phyloP scores from a whole-genome alignment of 208 protist species.

The Herpetomonas muscarum region DNA sequence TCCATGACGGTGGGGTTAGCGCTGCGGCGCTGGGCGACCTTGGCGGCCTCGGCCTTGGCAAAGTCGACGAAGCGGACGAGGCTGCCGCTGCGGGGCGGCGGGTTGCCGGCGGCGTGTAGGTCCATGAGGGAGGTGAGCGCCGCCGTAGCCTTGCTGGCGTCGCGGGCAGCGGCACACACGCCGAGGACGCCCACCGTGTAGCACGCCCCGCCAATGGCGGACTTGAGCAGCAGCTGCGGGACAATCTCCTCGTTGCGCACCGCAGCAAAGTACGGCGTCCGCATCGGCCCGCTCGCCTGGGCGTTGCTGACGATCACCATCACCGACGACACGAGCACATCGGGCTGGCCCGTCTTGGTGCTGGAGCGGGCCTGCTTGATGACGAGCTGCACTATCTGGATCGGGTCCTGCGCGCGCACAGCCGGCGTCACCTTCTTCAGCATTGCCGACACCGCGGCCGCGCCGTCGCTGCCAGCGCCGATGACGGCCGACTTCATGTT shows the following conservation, averaged over 20 bases:
- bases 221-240: slow-evolving; percentile 30
- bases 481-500: slow-evolving; percentile 29
- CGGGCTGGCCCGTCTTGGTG: slow-evolving; percentile 19
- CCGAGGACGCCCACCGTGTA: slow-evolving; percentile 33
- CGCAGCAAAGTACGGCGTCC: slow-evolving; percentile 25
- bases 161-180: slow-evolving; percentile 17
- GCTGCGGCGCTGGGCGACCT: slow-evolving; percentile 31
- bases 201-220: slow-evolving; percentile 48
- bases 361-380: slow-evolving; percentile 48
- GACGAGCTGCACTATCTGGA: slow-evolving; percentile 39
- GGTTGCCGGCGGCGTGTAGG: slow-evolving; percentile 31
- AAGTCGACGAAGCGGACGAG: slow-evolving; percentile 45
- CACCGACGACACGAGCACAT: slow-evolving; percentile 53
- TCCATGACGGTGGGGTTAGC: slow-evolving; percentile 23
- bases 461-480: slow-evolving; percentile 4
- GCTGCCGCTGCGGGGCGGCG: slow-evolving; percentile 53
- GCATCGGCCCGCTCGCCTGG: neutral
- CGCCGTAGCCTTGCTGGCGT: slow-evolving; percentile 9
- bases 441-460: slow-evolving; percentile 15
- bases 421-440: slow-evolving; percentile 20
- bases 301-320: slow-evolving; percentile 35
- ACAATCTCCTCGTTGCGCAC: slow-evolving; percentile 29
- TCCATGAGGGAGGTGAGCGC: slow-evolving; percentile 20
- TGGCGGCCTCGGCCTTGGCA: slow-evolving; percentile 37
- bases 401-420: slow-evolving; percentile 18